A percentile compares a stretch with the other conserved stretches of the same genome.
phyloP scores from a whole-genome alignment of 1,284 basidiomycete species.

The Pisolithus thermaeus region DNA sequence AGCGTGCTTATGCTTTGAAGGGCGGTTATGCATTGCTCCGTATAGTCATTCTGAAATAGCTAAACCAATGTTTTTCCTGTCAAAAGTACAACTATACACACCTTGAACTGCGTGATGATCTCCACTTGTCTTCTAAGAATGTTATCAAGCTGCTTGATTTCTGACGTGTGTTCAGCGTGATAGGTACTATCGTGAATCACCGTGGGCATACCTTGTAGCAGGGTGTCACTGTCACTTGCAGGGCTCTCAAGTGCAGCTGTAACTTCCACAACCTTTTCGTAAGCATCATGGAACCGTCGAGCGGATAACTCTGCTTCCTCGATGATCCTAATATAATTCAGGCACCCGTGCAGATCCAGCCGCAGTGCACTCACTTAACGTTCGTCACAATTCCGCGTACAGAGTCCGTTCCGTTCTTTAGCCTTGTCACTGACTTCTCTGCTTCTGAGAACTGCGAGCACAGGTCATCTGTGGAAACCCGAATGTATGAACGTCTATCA shows the following conservation, averaged over 20 bases:
- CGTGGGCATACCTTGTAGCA: conserved; percentile 46
- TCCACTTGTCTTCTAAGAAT: conserved; percentile 54
- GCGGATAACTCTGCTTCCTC: conserved; percentile 54
- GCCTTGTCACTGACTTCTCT: conserved; percentile 46
- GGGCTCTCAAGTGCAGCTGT: conserved; percentile 52
- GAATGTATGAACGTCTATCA: not conserved
- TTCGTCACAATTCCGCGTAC: conserved; percentile 48
- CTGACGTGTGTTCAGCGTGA: conserved; percentile 29
- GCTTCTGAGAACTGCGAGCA: conserved; percentile 45
- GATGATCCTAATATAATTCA: conserved; percentile 37
- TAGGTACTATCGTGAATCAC: not conserved
- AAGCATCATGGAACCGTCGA: conserved; percentile 50
- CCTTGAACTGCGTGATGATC: conserved; percentile 55
- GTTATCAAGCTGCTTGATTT: conserved; percentile 59
- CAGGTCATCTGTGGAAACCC: conserved; percentile 46
- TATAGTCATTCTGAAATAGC: conserved; percentile 64
- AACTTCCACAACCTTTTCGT: conserved; percentile 51
- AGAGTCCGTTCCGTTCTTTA: conserved; percentile 55
- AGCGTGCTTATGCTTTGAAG: conserved; percentile 69
- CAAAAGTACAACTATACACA: conserved; percentile 22
- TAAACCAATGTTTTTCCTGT: conserved; percentile 16
- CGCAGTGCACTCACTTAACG: conserved; percentile 37
- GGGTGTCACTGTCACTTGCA: conserved; percentile 42
- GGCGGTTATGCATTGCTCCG: conserved; percentile 59
- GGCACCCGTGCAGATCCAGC: conserved; percentile 1